These are phyloP conservation scores for Nothopassalora personata DNA, from an alignment of 2,329 filamentous ascomycete genomes.

Conservation along the genomic window DNA sequence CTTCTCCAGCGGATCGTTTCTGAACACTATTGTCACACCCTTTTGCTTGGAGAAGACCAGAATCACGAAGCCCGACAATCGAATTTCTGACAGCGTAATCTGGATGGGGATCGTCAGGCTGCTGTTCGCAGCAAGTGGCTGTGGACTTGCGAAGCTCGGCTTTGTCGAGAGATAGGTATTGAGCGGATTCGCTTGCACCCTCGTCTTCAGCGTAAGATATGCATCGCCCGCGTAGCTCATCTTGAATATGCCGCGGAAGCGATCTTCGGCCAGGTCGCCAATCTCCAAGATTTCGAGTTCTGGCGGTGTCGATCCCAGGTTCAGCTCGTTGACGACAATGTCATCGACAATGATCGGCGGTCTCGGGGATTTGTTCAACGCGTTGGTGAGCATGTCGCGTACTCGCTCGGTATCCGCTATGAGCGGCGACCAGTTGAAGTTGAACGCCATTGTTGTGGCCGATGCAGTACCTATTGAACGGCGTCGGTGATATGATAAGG, in stretches of 20 bases:
- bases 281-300: constrained; percentile 97
- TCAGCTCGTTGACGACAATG: constrained; percentile 96
- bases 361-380: constrained; percentile 95
- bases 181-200: constrained; percentile 94
- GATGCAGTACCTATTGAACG: constrained; percentile 10
- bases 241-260: constrained; percentile 97
- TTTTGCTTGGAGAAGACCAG: constrained; percentile 97
- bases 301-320: constrained; percentile 88
- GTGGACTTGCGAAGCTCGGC: constrained; percentile 84
- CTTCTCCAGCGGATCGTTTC: constrained; percentile 95
- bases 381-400: constrained; percentile 87
- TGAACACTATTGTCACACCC: constrained; percentile 90
- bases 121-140: constrained; percentile 83
- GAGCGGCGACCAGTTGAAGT: constrained; percentile 99
- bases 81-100: constrained; percentile 92
- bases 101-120: constrained; percentile 95
- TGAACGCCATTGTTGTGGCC: constrained; percentile 77
- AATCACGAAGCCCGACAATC: constrained; percentile 94
- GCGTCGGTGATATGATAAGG: not conserved
- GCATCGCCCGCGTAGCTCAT: constrained; percentile 98
- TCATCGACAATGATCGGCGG: constrained; percentile 99
- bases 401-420: constrained; percentile 91
- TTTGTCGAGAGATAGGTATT: constrained; percentile 94
- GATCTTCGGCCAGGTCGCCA: constrained; percentile 91
- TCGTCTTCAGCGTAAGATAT: constrained; percentile 88